Conservation (phyloP, 164 flowering plant species). For the Stephania cephalantha region DNA sequence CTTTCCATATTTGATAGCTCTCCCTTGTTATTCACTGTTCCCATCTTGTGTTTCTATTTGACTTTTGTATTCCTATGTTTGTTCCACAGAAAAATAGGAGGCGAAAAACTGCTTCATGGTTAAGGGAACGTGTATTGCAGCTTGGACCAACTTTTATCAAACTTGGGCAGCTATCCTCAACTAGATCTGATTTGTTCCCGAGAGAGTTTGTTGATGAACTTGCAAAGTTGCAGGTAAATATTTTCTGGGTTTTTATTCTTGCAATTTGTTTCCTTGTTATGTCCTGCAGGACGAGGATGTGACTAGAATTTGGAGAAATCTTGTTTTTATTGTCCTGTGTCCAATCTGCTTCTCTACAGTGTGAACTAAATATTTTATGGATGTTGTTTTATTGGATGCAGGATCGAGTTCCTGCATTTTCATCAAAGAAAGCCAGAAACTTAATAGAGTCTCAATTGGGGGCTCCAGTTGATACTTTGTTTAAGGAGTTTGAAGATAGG, state of each 20-base stretch:
- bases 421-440: constrained; percentile 64
- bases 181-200: constrained; percentile 95
- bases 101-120: constrained; percentile 79
- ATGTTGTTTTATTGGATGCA: not conserved
- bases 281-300: constrained; percentile 2
- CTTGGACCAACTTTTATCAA: constrained; percentile 98
- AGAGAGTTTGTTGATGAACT: constrained; percentile 89
- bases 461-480: constrained; percentile 57
- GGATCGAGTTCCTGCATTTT: constrained; percentile 74
- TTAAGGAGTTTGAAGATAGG: constrained; percentile 76
- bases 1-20: not conserved
- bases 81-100: constrained; percentile 59
- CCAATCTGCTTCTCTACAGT: not conserved
- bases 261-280: not conserved
- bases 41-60: not conserved
- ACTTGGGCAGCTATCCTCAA: constrained; percentile 86
- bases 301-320: not conserved
- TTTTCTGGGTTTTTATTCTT: not conserved
- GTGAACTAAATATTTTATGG: not conserved
- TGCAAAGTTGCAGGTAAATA: constrained; percentile 86
- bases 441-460: constrained; percentile 77
- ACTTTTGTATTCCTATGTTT: constrained; percentile 1
- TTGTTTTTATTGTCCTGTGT: not conserved
- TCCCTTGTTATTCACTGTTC: not conserved
- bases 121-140: constrained; percentile 76